Percentiles rank a stretch among this genome's conserved stretches.
phyloP scores from a whole-genome alignment of 208 protist genomes.

The Wallacemonas rigidus region DNA sequence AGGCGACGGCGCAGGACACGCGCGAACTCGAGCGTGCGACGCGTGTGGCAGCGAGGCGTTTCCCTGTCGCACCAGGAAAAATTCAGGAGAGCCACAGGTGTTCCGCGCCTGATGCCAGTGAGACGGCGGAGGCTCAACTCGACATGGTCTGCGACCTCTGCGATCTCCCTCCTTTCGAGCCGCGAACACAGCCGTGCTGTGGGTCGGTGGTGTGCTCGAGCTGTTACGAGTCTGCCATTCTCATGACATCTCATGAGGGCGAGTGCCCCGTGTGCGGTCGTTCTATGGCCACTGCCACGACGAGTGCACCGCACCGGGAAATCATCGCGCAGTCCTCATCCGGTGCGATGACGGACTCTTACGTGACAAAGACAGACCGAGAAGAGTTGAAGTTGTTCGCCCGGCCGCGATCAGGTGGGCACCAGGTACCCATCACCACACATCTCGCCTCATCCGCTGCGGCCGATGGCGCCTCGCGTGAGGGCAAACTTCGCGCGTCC shows the following conservation, averaged over 20 bases:
- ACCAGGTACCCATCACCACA: not conserved
- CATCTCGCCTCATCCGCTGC: not conserved
- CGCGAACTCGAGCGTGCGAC: constrained; percentile 49
- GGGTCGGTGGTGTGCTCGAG: constrained; percentile 47
- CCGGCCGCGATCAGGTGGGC: not conserved
- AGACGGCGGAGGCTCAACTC: not conserved
- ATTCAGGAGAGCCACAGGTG: not conserved
- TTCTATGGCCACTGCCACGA: not conserved
- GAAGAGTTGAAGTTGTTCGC: constrained; percentile 11
- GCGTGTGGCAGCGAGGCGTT: constrained; percentile 48
- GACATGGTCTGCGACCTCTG: constrained; percentile 70
- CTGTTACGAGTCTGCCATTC: constrained; percentile 54
- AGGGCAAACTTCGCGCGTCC: too few species aligned
- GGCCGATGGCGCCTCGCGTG: too few species aligned
- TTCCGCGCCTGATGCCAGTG: too few species aligned
- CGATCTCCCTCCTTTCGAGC: constrained; percentile 48
- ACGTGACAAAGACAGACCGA: constrained; percentile 11
- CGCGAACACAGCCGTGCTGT: constrained; percentile 54
- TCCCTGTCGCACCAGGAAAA: constrained; percentile 55
- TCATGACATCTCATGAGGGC: constrained; percentile 62
- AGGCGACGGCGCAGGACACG: constrained; percentile 19
- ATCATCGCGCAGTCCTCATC: too few species aligned
- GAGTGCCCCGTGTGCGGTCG: constrained; percentile 75
- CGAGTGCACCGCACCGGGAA: too few species aligned
- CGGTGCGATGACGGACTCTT: not conserved